Evolutionary conservation across 2,329 filamentous ascomycete genomes (phyloP), one percentile per base, ranked within the genome.

Genomic region (Furcasterigmium furcatum): DNA sequence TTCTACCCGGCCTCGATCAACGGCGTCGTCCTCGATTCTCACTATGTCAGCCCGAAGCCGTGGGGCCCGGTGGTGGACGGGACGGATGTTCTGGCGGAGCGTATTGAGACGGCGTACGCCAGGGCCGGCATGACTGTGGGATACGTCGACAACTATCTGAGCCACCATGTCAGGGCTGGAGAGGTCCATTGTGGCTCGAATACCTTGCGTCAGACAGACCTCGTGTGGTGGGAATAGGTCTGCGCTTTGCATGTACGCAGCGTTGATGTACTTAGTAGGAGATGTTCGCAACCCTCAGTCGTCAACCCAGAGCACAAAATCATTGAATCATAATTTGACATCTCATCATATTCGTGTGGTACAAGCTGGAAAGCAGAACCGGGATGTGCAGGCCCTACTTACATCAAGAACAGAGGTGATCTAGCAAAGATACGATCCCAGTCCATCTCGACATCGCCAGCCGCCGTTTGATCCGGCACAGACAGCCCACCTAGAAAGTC

Each of bases 121-220:
- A 48, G 19, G 16, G 58, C 42, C 1, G 50, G 52, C 0, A 53
- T 46, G 5, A 58, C 52, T 6, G 44, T 62, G 1, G 51, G 48
- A 0, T 63, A 46, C 6, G 49, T 60, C 4, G 61, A 64, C 16
- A 55, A 59, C 34, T 64, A 52, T 48, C 53, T 56, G n/a, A 53
- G 54, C 1, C 59, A 60, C 20, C 61, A 58, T 27, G 2, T 45
- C 4, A 1, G 13, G 0, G 29, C 36, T 4, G 60, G 61, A 4
- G 61, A 63, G 14, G 47, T 62, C 29, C 61, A 64, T 19, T 57
- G 54, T 24, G 53, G 50, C 3, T 50, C 51, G 2, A 58, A 59
- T 27, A 46, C 41, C 2, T 38, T 51, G 14, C 52, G 55, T 2
- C 36, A 51, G 1, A 30, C 46, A 4, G 29, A 24, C 14, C 22